Evolutionary conservation across 495 filamentous ascomycete genomes (phyloP).

Genomic region (Tuber aestivum): DNA sequence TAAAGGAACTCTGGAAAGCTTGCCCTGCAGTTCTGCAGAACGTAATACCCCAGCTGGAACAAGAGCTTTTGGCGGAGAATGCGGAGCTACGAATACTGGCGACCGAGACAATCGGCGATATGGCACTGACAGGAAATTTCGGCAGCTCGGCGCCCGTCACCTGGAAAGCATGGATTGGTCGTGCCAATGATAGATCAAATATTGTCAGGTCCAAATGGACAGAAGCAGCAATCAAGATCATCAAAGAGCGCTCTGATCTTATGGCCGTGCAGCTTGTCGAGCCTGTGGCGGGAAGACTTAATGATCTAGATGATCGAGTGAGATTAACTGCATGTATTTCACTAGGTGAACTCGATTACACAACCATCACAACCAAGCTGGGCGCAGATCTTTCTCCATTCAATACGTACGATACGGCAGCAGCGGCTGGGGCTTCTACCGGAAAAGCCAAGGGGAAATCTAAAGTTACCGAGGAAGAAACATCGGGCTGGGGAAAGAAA

Average conservation of each 20-base stretch:
- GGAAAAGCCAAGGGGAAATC: constrained; percentile 43
- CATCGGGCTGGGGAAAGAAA: constrained; percentile 36
- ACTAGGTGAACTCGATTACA: constrained; percentile 68
- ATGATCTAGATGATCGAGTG: constrained; percentile 84
- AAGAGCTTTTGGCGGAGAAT: constrained; percentile 85
- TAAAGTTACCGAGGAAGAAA: constrained; percentile 51
- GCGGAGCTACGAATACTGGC: constrained; percentile 76
- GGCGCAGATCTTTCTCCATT: constrained; percentile 49
- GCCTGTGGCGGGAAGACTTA: constrained; percentile 70
- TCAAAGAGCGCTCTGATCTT: constrained; percentile 44
- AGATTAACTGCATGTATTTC: constrained; percentile 78
- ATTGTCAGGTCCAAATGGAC: constrained; percentile 79
- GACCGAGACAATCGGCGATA: constrained; percentile 88
- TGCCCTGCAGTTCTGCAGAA: constrained; percentile 83
- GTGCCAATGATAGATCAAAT: constrained; percentile 75
- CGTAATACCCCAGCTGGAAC: constrained; percentile 89
- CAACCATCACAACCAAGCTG: constrained; percentile 71
- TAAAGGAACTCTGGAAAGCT: constrained; percentile 91
- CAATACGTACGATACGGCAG: constrained; percentile 33
- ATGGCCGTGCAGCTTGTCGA: constrained; percentile 54
- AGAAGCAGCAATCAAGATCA: constrained; percentile 72
- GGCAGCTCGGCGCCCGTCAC: constrained; percentile 33
- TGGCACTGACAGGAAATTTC: constrained; percentile 46
- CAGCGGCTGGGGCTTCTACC: constrained; percentile 13
- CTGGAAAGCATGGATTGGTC: constrained; percentile 52